A percentile compares a stretch with the other conserved stretches of the same genome.
These are phyloP conservation scores for Castanospermum australe DNA, from an alignment of 306 rosid species.

Conservation along the genomic window DNA sequence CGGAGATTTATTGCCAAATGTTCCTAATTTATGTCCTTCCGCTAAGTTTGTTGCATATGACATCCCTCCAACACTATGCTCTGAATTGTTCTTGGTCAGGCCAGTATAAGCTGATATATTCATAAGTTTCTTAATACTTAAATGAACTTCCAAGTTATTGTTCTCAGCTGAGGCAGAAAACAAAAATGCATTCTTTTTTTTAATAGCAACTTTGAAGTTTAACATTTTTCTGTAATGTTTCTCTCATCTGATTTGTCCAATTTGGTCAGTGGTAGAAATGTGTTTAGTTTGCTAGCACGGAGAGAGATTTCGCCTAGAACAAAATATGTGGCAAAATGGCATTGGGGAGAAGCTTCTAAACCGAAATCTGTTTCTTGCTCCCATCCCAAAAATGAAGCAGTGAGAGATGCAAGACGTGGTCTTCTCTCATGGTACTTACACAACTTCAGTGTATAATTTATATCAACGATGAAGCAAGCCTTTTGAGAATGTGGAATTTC, in stretches of 20 bases:
- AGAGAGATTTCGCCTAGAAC: constrained; percentile 51
- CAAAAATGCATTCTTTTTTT: not conserved
- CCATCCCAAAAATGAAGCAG: constrained; percentile 24
- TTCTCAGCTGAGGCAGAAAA: not conserved
- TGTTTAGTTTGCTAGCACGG: constrained; percentile 35
- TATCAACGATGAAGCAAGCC: not conserved
- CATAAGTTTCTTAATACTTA: not conserved
- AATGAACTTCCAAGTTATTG: not conserved
- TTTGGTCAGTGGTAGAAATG: constrained; percentile 42
- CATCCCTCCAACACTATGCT: not conserved
- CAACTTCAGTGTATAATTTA: not conserved
- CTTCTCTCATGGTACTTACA: constrained; percentile 47
- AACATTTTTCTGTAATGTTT: not conserved
- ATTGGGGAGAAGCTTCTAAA: constrained; percentile 43
- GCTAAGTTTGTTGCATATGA: not conserved
- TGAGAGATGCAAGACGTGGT: constrained; percentile 35
- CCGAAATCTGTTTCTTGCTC: constrained; percentile 25
- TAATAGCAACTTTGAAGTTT: not conserved
- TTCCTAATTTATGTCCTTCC: not conserved
- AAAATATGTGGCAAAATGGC: constrained; percentile 37
- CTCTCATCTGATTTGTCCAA: constrained; percentile 1
- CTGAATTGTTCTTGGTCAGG: not conserved
- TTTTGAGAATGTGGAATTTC: not conserved
- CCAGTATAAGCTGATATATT: not conserved
- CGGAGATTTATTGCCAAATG: not conserved